A percentile compares a stretch with the other conserved stretches of the same genome.
These are phyloP conservation scores for Jackrogersella minutella DNA, from an alignment of 495 filamentous ascomycete genomes.

Conservation along the genomic window DNA sequence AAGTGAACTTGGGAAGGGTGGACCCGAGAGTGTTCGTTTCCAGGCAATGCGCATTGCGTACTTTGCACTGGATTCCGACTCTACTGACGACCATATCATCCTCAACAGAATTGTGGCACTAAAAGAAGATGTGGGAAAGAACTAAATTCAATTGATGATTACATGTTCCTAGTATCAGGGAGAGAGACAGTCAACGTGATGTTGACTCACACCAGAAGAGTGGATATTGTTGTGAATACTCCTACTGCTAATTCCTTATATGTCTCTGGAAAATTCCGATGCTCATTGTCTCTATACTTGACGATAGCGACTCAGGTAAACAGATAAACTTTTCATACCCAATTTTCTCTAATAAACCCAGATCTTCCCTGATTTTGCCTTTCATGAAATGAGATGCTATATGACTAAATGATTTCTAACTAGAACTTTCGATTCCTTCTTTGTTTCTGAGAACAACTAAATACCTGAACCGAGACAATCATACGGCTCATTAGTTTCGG, in stretches of 20 bases:
- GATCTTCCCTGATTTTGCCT: background rate
- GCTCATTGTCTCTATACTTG: background rate
- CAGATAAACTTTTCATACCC: background rate
- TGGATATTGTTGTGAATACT: background rate
- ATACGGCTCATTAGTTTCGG: background rate
- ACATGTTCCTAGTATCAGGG: background rate
- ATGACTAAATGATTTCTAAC: background rate
- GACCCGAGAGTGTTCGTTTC: slow-evolving; percentile 82
- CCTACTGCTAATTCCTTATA: background rate
- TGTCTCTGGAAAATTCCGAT: background rate
- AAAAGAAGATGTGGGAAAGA: slow-evolving; percentile 87
- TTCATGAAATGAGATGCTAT: background rate
- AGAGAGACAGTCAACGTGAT: background rate
- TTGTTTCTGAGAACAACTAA: background rate
- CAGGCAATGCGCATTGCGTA: slow-evolving; percentile 93
- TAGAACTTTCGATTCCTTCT: background rate
- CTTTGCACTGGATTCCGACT: slow-evolving; percentile 82
- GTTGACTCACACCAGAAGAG: background rate
- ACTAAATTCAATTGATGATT: slow-evolving; percentile 24
- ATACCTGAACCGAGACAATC: background rate
- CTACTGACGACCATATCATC: slow-evolving; percentile 77
- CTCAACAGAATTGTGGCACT: slow-evolving; percentile 92
- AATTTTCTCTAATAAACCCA: background rate
- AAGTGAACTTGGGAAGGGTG: slow-evolving; percentile 62
- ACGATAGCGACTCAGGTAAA: background rate